Conservation (phyloP, 768 basidiomycete genomes). For the Termitomyces sp. region DNA sequence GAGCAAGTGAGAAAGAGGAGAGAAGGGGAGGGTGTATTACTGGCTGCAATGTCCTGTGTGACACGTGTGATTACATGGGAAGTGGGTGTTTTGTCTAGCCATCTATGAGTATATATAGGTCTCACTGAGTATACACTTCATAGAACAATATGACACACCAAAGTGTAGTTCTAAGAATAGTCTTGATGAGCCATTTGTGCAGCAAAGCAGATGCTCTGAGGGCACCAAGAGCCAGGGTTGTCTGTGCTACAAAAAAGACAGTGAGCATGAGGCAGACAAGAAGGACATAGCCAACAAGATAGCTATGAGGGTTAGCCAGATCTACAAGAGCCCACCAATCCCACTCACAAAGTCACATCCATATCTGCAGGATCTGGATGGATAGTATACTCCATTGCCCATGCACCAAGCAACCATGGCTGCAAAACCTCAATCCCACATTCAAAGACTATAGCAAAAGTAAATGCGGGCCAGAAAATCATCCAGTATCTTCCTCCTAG, state of each 20-base stretch:
- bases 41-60: slow-evolving; percentile 59
- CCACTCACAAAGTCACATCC: slow-evolving; percentile 12
- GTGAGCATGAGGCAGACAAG: no score
- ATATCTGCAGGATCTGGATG: slow-evolving; percentile 26
- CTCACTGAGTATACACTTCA: no score
- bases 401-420: slow-evolving; percentile 56
- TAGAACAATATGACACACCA: no score
- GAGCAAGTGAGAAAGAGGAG: slow-evolving; percentile 28
- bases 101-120: no score
- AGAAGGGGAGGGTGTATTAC: slow-evolving; percentile 6
- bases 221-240: slow-evolving; percentile 1
- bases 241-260: no score
- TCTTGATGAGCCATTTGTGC: slow-evolving; percentile 45
- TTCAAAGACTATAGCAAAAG: slow-evolving; percentile 28
- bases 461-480: slow-evolving; percentile 30
- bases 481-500: slow-evolving; percentile 32
- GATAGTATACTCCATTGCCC: slow-evolving; percentile 13
- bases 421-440: no score
- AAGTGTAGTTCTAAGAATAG: slow-evolving; percentile 27
- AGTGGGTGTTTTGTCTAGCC: no score
- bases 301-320: no score
- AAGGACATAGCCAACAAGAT: no score
- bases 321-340: slow-evolving; percentile 13
- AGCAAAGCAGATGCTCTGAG: slow-evolving; percentile 52
- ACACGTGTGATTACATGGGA: slow-evolving; percentile 19